A percentile compares a stretch with the other conserved stretches of the same genome.
These are phyloP conservation scores for Pleurotus giganteus DNA, from an alignment of 768 basidiomycete species.

Conservation along the genomic window DNA sequence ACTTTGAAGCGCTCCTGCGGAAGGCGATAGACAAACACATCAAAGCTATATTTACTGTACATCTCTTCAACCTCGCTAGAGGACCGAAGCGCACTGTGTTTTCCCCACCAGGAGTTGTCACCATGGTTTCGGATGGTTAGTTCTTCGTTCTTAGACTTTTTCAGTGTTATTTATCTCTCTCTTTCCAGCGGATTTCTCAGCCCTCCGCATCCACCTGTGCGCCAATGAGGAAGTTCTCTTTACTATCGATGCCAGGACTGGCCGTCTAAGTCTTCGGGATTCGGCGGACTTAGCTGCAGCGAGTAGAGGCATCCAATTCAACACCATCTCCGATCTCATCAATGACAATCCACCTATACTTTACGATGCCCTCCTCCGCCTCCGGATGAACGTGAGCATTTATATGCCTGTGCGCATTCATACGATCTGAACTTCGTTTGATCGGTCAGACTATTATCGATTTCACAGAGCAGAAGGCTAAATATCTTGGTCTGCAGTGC, in stretches of 20 bases:
- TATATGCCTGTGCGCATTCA: not conserved
- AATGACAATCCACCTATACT: conserved; percentile 69
- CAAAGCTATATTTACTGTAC: conserved; percentile 54
- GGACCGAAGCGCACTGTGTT: conserved; percentile 55
- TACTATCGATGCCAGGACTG: conserved; percentile 78
- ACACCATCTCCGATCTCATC: conserved; percentile 52
- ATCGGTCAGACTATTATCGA: conserved; percentile 76
- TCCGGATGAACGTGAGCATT: conserved; percentile 61
- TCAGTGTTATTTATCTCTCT: not conserved
- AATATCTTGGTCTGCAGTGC: conserved; percentile 76
- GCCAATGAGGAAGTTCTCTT: conserved; percentile 75
- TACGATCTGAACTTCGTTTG: not conserved
- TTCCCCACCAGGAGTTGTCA: conserved; percentile 57
- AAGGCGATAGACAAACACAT: conserved; percentile 67
- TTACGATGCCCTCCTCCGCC: conserved; percentile 49
- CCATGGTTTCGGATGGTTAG: conserved; percentile 55
- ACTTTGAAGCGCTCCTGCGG: conserved; percentile 69
- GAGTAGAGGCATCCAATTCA: conserved; percentile 67
- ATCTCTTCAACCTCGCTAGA: conserved; percentile 53
- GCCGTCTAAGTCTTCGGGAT: conserved; percentile 74
- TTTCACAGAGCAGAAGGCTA: conserved; percentile 81
- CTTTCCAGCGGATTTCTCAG: conserved; percentile 42
- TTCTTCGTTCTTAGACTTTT: not conserved
- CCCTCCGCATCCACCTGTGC: conserved; percentile 68
- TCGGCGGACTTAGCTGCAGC: conserved; percentile 78